Evolutionary conservation across 371 early-diverging fungal genomes (phyloP), one percentile per base, ranked within the genome.

Genomic region (Funneliformis caledonium): DNA sequence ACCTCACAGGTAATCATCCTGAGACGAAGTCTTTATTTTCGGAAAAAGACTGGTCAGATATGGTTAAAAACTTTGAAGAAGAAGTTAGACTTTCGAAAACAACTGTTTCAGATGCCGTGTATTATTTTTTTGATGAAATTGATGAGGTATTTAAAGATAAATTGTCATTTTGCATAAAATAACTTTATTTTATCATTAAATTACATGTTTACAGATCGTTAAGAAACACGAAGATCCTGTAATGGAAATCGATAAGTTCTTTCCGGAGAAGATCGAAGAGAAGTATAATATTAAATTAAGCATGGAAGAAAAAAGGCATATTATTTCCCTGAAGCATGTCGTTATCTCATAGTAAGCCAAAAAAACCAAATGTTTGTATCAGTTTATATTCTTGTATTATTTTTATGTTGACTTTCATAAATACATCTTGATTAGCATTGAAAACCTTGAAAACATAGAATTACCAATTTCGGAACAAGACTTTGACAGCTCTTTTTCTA

Each of bases 1-100:
- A 78, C 65, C 78, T 78, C 67, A 78, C 78, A n/a, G 67, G 78
- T n/a, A 33, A 61, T 26, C 78, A 78, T 47, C 70, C 67, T n/a
- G 64, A 78, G 45, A 78, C 64, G 2, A 78, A 65, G 78, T 22
- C n/a, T 5, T 65, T 78, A 19, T 78, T 78, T 78, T 31, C 45
- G 67, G 67, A 26, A 42, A 37, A 19, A 10, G 78, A 78, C 65
- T 78, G 78, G 78, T 33, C 19, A 42, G 78, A 78, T 33, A 78
- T 78, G 78, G 65, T 65, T 22, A 26, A 78, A n/a, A 78, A 65
- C 67, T 78, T 78, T 31, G 37, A 78, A 11, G 26, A 78, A 65
- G 78, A 78, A 26, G 78, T 78, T 14, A 78, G 33, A 65, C 67
- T 78, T 2, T 61, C 67, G 2, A 33, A 78, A 67, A 65, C 78